These are phyloP conservation scores for Eucalyptus sideroxylon DNA, from an alignment of 345 rosid genomes.

Conservation along the genomic window DNA sequence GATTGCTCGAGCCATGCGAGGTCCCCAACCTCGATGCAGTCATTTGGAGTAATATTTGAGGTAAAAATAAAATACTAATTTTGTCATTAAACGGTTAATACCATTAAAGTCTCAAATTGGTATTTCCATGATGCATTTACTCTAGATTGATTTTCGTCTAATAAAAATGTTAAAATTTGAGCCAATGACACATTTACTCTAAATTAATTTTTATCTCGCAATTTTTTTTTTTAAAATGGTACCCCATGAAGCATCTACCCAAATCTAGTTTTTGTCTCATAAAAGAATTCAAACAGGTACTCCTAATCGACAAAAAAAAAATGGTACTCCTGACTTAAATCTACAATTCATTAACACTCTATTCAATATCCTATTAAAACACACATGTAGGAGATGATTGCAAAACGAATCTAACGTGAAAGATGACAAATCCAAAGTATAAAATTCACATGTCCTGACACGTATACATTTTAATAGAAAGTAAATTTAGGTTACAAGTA, in stretches of 20 bases:
- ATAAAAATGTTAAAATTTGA: background rate
- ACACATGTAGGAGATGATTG: accelerated
- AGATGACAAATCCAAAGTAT: background rate
- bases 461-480: background rate
- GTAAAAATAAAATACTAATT: background rate
- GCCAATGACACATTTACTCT: accelerated
- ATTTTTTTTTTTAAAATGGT: background rate
- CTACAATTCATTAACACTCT: background rate
- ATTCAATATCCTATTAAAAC: background rate
- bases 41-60: background rate
- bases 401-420: accelerated
- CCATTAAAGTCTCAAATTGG: background rate
- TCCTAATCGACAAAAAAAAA: accelerated
- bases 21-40: background rate
- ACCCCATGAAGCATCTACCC: background rate
- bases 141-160: background rate
- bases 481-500: background rate
- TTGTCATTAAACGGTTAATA: background rate
- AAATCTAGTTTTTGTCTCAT: background rate
- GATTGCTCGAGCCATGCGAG: background rate
- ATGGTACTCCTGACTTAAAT: background rate
- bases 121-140: background rate
- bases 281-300: background rate
- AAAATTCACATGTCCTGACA: background rate
- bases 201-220: background rate